Evolutionary conservation across 352 stramenopile species (phyloP), one percentile per base, ranked within the genome.

Genomic region (Globisporangium canariense): DNA sequence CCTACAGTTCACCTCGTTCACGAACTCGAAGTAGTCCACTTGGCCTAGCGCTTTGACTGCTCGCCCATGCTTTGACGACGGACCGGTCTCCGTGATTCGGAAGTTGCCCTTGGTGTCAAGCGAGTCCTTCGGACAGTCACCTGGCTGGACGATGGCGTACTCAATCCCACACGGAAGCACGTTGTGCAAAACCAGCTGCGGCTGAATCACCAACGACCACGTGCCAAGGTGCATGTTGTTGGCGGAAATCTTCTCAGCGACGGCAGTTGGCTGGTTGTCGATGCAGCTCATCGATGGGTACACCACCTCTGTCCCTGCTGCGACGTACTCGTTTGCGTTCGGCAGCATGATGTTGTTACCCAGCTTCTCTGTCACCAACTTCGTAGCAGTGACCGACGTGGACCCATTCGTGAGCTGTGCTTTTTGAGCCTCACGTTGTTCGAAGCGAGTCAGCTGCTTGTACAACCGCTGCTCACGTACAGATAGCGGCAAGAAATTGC

Each of bases 191-290:
- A 91, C 68, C 30, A 96, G 54, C 65, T 96, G 88, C 18, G 88
- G 86, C 60, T 90, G 79, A 64, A 96, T 89, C 11, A 88, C 86
- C 38, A 96, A 70, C 38, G 75, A 87, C 86, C 86, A 96, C 8
- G 67, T 81, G 22, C 86, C 80, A 25, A 92, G 61, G 11, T 70
- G 62, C 1, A 69, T 16, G 58, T 85, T 75, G 63, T 94, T 94
- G 22, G 69, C 67, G 22, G 79, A 86, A 58, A 89, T 81, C 60
- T 77, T 91, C 60, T 95, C 86, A 36, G 91, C 70, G 0, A 94
- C 86, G 18, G 82, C 47, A 3, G 85, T 94, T 3, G 88, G 88
- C 65, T 96, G 88, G 47, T 93, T 81, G 60, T 96, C 88, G 54
- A 96, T 94, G 53, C 71, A 78, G 52, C 66, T 83, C 22, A 74